Evolutionary conservation across 23 red algal genomes (phyloP), one percentile per base, ranked within the genome.

Genomic region (Gracilaria gracilis): DNA sequence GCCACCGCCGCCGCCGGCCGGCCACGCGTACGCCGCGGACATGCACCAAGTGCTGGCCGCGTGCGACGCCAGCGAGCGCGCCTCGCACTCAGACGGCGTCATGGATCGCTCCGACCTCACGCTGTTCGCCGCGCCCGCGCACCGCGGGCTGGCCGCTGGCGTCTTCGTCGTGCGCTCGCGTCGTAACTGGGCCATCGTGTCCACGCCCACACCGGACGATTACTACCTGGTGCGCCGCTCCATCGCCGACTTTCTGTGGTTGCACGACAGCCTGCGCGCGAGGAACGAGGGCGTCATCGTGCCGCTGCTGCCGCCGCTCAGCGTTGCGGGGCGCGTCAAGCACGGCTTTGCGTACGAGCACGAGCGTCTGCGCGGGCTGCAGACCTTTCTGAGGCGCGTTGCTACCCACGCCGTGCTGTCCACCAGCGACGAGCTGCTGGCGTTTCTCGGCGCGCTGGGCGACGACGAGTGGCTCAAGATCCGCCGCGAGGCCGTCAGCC

Each of bases 211-310:
- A 21, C 86, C 16, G 16, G 54, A 59, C 3, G 86, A 89, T 29
- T 89, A 89, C 33, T 79, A 80, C 51, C 72, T 80, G 27, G 91
- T 88, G 4, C 69, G 46, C 4, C 91, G 91, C 19, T 87, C 91
- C 12, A 74, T 94, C 16, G 82, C 91, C 28, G 91, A 94, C 59
- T 94, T 94, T 81, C 9, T 72, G 15, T 87, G 91, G 82, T 59
- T 94, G 81, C 69, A 80, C 25, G 36, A 72, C 12, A 27, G 81
- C 29, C 65, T 94, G 12, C 23, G 69, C 67, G 72, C 64, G 11
- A 37, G 82, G 15, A 78, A 94, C 44, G 82, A 94, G 57, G 91
- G 81, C 32, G 82, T 94, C 53, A 94, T 94, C 59, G 91, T 94
- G 14, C 91, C 91, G 32, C 44, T 70, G 17, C 66, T 94, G 50